Base-by-base conservation (phyloP, 2,329 filamentous ascomycete species). In the Paecilomyces fulvus region DNA sequence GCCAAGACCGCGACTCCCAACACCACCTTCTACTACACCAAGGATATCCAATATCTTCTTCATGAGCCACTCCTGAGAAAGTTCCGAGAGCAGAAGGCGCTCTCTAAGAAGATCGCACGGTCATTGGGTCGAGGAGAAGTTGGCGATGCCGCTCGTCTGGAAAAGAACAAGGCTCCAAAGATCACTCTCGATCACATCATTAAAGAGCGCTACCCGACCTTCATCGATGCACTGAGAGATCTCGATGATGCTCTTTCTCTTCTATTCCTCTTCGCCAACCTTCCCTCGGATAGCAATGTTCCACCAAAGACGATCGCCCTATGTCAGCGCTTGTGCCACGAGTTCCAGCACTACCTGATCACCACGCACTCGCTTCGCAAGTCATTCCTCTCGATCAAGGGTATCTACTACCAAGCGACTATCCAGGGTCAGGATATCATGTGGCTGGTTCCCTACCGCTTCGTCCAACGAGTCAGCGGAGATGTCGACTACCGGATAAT, bases 401-500 rank as follows among this genome's bases (percentile, higher is more conserved):
- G 94, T 60, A 97, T 99, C 68, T 99, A 99, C 79, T 99, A 97
- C 76, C 92, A 97, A 77, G 94, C 92, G 23, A 96, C 87, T 53
- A 95, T 99, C 60, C 90, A 96, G 73, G 94, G 94, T 52, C 92
- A 99, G 77, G 92, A 97, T 68, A 88, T 99, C 52, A 80, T 97
- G 63, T 99, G 94, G 94, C 81, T 99, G 43, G 92, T 96, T 10
- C 94, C 94, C 0, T 99, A 99, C 79, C 90, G 90, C 73, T 99
- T 99, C 76, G 96, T 97, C 69, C 94, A 99, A 79, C 83, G 89
- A 64, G 87, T 96, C 12, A 89, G 94, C 46, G 90, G 88, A 57
- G 94, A 99, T 73, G 88, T 99, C 61, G 94, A 99, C 74, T 99
- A 96, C 78, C 83, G 94, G 67, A 99, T 99, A 75, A 99, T 99